phyloP scores from a whole-genome alignment of 2,329 filamentous ascomycete genomes.

The Claviceps africana region DNA sequence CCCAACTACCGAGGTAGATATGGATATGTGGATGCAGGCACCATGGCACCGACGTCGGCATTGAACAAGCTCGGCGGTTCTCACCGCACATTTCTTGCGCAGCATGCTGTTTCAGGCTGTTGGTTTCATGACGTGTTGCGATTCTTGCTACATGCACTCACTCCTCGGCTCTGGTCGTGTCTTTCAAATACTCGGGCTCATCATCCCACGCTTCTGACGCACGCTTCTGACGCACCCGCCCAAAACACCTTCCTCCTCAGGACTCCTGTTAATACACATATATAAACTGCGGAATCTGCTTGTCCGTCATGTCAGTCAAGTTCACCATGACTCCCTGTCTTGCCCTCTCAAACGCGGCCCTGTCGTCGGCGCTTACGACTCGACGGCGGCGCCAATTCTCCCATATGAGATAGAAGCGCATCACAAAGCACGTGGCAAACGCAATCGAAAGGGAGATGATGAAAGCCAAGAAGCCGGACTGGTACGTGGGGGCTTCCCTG shows the following conservation, averaged over 20 bases:
- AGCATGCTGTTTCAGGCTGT: too few species aligned
- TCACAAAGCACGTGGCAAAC: conserved; percentile 25
- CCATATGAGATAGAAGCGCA: conserved; percentile 34
- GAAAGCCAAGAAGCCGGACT: conserved; percentile 46
- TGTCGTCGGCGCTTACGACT: background rate
- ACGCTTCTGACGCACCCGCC: too few species aligned
- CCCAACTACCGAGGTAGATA: too few species aligned
- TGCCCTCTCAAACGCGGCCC: conserved; percentile 3
- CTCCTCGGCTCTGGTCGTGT: background rate
- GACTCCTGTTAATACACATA: conserved; percentile 26
- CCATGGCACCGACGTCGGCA: background rate
- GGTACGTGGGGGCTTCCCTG: conserved; percentile 44
- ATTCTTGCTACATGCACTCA: background rate
- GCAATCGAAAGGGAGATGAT: conserved; percentile 41
- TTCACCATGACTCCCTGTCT: conserved; percentile 7
- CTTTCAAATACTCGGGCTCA: background rate
- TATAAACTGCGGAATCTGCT: conserved; percentile 38
- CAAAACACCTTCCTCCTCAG: background rate
- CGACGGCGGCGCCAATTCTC: conserved; percentile 40
- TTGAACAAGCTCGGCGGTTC: background rate
- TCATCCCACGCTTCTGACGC: background rate
- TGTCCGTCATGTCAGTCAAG: conserved; percentile 37
- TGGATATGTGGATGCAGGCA: background rate
- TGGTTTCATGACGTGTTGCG: background rate
- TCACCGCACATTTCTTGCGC: background rate